phyloP scores from a whole-genome alignment of 805 yeast species.

The Ogataea henricii region DNA sequence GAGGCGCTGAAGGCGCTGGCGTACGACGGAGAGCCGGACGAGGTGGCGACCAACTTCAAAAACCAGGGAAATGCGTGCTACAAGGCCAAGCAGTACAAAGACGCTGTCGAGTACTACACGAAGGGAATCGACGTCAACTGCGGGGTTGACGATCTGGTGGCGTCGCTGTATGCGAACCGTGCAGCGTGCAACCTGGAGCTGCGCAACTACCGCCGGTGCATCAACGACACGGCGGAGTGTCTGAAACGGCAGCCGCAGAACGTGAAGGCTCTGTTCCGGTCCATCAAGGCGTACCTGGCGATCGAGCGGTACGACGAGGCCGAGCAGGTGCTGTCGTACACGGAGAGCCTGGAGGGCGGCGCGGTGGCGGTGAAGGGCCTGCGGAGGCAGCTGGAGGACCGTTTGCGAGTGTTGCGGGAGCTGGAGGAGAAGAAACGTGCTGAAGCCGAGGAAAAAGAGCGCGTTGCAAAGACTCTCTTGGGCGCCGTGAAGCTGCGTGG shows the following conservation, averaged over 20 bases:
- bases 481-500: constrained; percentile 66
- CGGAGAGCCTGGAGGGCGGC: constrained; percentile 57
- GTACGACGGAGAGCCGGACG: constrained; percentile 94
- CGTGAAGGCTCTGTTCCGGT: constrained; percentile 81
- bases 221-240: constrained; percentile 81
- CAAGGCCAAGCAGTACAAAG: constrained; percentile 66
- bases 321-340: constrained; percentile 62
- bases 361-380: constrained; percentile 58
- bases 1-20: constrained; percentile 92
- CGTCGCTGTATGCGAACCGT: constrained; percentile 72
- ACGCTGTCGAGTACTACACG: constrained; percentile 77
- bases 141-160: constrained; percentile 53
- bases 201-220: constrained; percentile 80
- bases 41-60: constrained; percentile 85
- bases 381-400: constrained; percentile 40
- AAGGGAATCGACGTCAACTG: constrained; percentile 77
- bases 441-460: constrained; percentile 42
- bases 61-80: constrained; percentile 91
- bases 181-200: constrained; percentile 91
- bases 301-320: constrained; percentile 76
- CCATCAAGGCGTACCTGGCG: constrained; percentile 76
- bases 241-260: constrained; percentile 65
- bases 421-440: constrained; percentile 35
- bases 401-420: constrained; percentile 26
- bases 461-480: constrained; percentile 45